Evolutionary conservation across 805 yeast species (phyloP).

Genomic region (Tetrapisispora phaffii): DNA sequence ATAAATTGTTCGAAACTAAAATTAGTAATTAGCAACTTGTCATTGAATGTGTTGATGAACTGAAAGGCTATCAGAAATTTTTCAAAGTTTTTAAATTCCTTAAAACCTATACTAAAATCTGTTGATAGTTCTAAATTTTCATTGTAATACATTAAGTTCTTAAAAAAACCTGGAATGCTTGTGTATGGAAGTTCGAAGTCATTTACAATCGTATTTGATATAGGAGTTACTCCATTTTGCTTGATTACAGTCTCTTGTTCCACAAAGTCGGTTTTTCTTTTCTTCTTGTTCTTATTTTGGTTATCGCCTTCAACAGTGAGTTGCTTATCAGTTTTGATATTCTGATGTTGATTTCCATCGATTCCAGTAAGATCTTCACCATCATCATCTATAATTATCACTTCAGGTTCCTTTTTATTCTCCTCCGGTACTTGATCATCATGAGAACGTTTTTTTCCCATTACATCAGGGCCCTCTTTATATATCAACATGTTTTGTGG

Average conservation of each 20-base stretch:
- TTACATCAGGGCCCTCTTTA: slow-evolving; percentile 21
- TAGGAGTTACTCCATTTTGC: neutral
- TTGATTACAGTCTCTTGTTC: neutral
- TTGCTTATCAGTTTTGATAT: slow-evolving; percentile 6
- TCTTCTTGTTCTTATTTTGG: slow-evolving; percentile 6
- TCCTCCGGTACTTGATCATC: neutral
- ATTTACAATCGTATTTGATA: slow-evolving; percentile 18
- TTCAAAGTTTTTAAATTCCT: slow-evolving; percentile 13
- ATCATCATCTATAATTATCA: slow-evolving; percentile 5
- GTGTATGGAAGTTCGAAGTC: slow-evolving; percentile 22
- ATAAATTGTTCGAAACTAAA: slow-evolving; percentile 26
- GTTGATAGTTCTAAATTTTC: slow-evolving; percentile 14
- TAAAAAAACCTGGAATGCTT: slow-evolving; percentile 14
- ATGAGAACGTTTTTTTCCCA: neutral
- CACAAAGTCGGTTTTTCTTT: slow-evolving; percentile 6
- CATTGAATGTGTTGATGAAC: slow-evolving; percentile 24
- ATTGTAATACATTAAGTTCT: slow-evolving; percentile 15
- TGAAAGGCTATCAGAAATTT: slow-evolving; percentile 24
- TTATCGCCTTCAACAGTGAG: slow-evolving; percentile 1
- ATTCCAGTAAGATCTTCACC: slow-evolving; percentile 6
- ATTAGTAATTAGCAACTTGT: slow-evolving; percentile 16
- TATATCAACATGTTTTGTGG: slow-evolving; percentile 24
- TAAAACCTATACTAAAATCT: neutral
- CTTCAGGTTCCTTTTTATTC: slow-evolving; percentile 12
- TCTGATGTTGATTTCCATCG: slow-evolving; percentile 5